Conservation (phyloP, 192 early-diverging fungal species). For the Entomortierella parvispora region DNA sequence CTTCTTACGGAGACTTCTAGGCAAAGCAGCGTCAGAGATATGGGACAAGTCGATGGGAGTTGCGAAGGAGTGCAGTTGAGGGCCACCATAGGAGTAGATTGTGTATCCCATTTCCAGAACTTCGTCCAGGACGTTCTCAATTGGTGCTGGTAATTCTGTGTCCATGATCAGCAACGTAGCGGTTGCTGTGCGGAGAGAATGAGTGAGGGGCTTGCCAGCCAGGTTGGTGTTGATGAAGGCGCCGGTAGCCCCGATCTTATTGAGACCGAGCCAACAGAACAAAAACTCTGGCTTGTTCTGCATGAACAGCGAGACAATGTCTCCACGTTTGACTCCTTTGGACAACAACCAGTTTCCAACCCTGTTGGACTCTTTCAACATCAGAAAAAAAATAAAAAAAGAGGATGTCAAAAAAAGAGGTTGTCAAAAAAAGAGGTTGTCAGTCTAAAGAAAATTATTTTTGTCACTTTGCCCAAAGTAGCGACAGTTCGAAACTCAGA, state of each 20-base stretch:
- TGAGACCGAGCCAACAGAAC: constrained; percentile 61
- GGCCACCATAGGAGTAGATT: constrained; percentile 22
- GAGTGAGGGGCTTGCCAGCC: constrained; percentile 51
- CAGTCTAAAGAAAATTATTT: neutral
- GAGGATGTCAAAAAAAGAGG: neutral
- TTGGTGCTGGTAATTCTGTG: constrained; percentile 32
- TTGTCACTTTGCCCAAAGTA: too few species aligned
- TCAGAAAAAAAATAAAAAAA: neutral
- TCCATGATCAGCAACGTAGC: constrained; percentile 45
- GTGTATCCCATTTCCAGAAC: constrained; percentile 31
- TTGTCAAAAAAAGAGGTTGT: neutral
- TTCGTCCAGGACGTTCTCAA: constrained; percentile 19
- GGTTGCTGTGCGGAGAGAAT: constrained; percentile 53
- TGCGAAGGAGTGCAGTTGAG: constrained; percentile 46
- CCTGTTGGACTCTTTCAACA: constrained; percentile 24
- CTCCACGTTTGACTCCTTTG: constrained; percentile 39
- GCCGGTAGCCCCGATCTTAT: constrained; percentile 66
- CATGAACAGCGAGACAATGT: constrained; percentile 66
- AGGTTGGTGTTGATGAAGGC: constrained; percentile 76
- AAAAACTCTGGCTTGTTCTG: constrained; percentile 70
- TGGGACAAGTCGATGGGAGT: constrained; percentile 36
- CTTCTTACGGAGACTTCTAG: constrained; percentile 27
- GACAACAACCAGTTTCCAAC: constrained; percentile 39
- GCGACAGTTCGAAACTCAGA: too few species aligned
- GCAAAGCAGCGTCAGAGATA: constrained; percentile 28